Percentiles rank a stretch among this genome's conserved stretches.
Evolutionary conservation across 2,329 filamentous ascomycete species (phyloP).

Genomic region (Aquanectria penicillioides): DNA sequence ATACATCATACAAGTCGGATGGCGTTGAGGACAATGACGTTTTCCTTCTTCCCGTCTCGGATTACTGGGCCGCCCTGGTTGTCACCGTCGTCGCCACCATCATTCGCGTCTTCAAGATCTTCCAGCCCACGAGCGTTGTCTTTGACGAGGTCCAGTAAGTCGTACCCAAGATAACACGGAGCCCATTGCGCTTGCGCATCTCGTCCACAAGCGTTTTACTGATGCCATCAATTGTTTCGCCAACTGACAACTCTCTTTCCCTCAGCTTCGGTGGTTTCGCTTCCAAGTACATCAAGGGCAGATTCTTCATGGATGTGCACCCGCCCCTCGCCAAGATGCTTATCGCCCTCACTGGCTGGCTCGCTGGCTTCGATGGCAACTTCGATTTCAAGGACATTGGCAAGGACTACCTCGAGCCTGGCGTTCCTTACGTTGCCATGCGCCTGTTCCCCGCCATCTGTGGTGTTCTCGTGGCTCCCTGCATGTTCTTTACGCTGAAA

Average conservation of each 20-base stretch:
- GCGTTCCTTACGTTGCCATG: constrained; percentile 98
- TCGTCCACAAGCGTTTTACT: too few species aligned
- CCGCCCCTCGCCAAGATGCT: constrained; percentile 96
- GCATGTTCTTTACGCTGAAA: constrained; percentile 95
- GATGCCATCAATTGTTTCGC: constrained; percentile 10
- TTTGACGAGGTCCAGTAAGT: constrained; percentile 99
- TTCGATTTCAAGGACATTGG: constrained; percentile 99
- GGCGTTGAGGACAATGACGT: constrained; percentile 91
- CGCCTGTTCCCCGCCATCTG: constrained; percentile 90
- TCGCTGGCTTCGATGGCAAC: constrained; percentile 92
- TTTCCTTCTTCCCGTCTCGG: constrained; percentile 82
- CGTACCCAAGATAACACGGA: background rate
- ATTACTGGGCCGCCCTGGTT: constrained; percentile 80
- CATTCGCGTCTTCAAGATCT: constrained; percentile 94
- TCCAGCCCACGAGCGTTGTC: constrained; percentile 94
- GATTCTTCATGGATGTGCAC: constrained; percentile 99
- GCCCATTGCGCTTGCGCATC: too few species aligned
- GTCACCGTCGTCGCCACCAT: constrained; percentile 80
- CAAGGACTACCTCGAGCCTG: constrained; percentile 95
- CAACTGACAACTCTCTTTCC: constrained; percentile 23
- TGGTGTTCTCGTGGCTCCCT: constrained; percentile 87
- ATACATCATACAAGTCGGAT: constrained; percentile 75
- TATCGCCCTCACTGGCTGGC: constrained; percentile 92
- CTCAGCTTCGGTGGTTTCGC: constrained; percentile 95
- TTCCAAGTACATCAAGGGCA: constrained; percentile 98